Conservation (phyloP, 2,329 filamentous ascomycete species). For the Pseudocercospora eumusae region DNA sequence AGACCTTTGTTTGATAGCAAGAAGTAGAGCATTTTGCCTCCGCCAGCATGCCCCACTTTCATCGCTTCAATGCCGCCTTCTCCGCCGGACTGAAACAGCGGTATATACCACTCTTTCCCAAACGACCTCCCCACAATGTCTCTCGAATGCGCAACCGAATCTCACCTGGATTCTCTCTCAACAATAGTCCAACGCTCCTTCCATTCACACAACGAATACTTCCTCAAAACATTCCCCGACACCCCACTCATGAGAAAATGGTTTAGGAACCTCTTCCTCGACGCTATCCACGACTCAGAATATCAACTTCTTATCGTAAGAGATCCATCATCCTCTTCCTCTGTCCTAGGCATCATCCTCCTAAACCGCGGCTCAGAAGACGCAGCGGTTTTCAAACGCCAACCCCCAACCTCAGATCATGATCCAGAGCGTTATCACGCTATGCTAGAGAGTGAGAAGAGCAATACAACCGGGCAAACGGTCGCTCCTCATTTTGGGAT, state of each 20-base stretch:
- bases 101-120: too few species aligned
- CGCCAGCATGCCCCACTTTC: too few species aligned
- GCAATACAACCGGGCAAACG: not conserved
- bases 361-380: slow-evolving; percentile 16
- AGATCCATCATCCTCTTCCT: not conserved
- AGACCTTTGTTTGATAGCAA: too few species aligned
- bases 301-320: slow-evolving; percentile 20
- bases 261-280: slow-evolving; percentile 25
- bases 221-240: slow-evolving; percentile 27
- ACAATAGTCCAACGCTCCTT: slow-evolving; percentile 32
- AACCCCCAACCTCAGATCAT: slow-evolving; percentile 23
- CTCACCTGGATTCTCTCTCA: slow-evolving; percentile 22
- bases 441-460: not conserved
- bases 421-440: slow-evolving; percentile 13
- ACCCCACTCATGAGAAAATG: slow-evolving; percentile 24
- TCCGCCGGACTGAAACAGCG: too few species aligned
- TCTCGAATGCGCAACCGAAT: not conserved
- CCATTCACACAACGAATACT: slow-evolving; percentile 30
- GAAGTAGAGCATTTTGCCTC: too few species aligned
- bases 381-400: slow-evolving; percentile 18
- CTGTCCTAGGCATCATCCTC: slow-evolving; percentile 18
- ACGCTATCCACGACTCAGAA: slow-evolving; percentile 16
- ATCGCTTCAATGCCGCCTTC: too few species aligned
- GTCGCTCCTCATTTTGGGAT: slow-evolving; percentile 4
- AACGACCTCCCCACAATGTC: too few species aligned